phyloP scores from a whole-genome alignment of 805 yeast species.

The Candida palmyrensis region DNA sequence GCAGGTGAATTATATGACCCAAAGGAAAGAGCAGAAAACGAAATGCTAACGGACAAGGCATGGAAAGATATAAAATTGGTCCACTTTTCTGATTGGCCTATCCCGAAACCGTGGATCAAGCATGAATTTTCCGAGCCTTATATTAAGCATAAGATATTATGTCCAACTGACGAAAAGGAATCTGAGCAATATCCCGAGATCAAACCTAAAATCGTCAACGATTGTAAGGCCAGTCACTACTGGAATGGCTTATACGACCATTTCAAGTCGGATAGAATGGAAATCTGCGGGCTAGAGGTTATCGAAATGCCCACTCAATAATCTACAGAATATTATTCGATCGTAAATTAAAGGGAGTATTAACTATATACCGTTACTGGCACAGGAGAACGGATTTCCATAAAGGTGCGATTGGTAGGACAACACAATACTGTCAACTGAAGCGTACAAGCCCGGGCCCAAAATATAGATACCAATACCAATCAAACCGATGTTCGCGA shows the following conservation, averaged over 20 bases:
- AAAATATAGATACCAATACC: constrained; percentile 47
- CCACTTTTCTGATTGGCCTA: constrained; percentile 64
- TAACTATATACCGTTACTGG: constrained; percentile 15
- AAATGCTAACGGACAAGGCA: not conserved
- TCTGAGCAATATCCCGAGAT: not conserved
- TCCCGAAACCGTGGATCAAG: constrained; percentile 59
- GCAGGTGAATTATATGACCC: not conserved
- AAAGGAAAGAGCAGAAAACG: not conserved
- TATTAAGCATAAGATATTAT: not conserved
- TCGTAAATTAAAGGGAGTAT: constrained; percentile 1
- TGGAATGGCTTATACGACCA: constrained; percentile 3
- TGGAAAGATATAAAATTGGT: constrained; percentile 35
- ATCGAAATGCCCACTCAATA: constrained; percentile 1
- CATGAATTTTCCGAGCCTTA: constrained; percentile 9
- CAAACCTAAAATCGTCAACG: constrained; percentile 2
- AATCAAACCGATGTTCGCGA: constrained; percentile 33
- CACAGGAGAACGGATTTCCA: constrained; percentile 51
- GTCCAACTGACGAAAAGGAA: not conserved
- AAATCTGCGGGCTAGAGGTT: not conserved
- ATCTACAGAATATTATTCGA: not conserved
- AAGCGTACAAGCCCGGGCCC: constrained; percentile 57
- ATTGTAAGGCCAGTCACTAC: constrained; percentile 2
- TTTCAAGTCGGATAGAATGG: not conserved
- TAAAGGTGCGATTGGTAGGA: constrained; percentile 45
- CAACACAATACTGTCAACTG: constrained; percentile 48